Conservation (phyloP, 768 basidiomycete species). For the Auricularia heimuer region DNA sequence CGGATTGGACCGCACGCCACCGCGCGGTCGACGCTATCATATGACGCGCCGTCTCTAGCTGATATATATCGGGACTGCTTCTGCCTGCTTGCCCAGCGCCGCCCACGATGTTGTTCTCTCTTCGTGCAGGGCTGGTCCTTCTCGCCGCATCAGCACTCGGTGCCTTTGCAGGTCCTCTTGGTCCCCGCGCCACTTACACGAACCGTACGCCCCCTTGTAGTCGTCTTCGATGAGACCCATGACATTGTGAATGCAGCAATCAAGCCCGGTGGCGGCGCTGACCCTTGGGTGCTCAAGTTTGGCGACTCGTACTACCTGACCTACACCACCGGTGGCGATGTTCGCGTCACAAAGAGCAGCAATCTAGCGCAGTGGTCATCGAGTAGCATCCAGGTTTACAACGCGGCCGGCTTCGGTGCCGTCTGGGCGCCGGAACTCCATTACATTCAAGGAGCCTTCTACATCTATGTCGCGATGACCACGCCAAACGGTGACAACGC, state of each 20-base stretch:
- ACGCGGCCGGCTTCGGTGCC: background rate
- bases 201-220: background rate
- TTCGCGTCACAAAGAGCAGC: background rate
- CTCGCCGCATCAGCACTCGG: background rate
- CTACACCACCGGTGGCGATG: background rate
- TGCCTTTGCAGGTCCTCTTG: background rate
- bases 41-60: background rate
- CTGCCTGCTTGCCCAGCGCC: background rate
- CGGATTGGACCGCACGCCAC: background rate
- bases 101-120: background rate
- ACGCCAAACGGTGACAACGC: background rate
- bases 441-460: background rate
- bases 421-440: background rate
- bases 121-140: background rate
- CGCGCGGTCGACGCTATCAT: background rate
- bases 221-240: background rate
- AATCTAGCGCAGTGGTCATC: background rate
- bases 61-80: background rate
- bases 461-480: constrained; percentile 1
- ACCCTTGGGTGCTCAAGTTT: background rate
- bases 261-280: background rate
- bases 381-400: background rate
- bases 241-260: background rate
- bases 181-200: background rate
- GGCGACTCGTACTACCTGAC: background rate